phyloP scores from a whole-genome alignment of 2,329 filamentous ascomycete genomes.

The Achaetomium macrosporum region DNA sequence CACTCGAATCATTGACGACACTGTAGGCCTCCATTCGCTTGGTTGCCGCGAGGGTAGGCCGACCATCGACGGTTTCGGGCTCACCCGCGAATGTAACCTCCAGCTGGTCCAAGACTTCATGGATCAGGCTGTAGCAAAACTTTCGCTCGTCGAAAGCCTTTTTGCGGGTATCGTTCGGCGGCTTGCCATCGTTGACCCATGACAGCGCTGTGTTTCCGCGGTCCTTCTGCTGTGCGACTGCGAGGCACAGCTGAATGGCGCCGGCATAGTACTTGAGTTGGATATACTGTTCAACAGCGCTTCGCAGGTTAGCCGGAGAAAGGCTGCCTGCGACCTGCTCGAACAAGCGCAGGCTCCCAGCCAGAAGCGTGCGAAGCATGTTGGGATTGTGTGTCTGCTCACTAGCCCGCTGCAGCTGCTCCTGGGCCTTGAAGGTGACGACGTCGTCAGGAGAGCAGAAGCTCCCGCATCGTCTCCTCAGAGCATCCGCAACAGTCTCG shows the following conservation, averaged over 20 bases:
- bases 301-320: slow-evolving; percentile 71
- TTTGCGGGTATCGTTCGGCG: slow-evolving; percentile 62
- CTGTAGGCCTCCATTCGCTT: slow-evolving; percentile 84
- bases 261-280: slow-evolving; percentile 85
- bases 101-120: slow-evolving; percentile 70
- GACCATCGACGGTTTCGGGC: slow-evolving; percentile 71
- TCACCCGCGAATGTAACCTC: slow-evolving; percentile 64
- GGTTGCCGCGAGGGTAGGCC: slow-evolving; percentile 66
- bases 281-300: slow-evolving; percentile 73
- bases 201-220: slow-evolving; percentile 77
- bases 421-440: slow-evolving; percentile 96
- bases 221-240: slow-evolving; percentile 78
- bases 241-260: slow-evolving; percentile 79
- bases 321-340: slow-evolving; percentile 81
- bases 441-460: slow-evolving; percentile 98
- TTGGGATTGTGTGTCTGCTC: slow-evolving; percentile 73
- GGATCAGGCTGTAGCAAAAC: slow-evolving; percentile 80
- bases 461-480: slow-evolving; percentile 85
- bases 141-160: slow-evolving; percentile 65
- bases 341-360: slow-evolving; percentile 84
- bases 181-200: slow-evolving; percentile 82
- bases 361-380: slow-evolving; percentile 69
- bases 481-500: slow-evolving; percentile 92
- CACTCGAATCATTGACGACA: slow-evolving; percentile 79
- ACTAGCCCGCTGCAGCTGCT: slow-evolving; percentile 81